Evolutionary conservation across 2,329 filamentous ascomycete species (phyloP).

Genomic region (Monilinia polystroma): DNA sequence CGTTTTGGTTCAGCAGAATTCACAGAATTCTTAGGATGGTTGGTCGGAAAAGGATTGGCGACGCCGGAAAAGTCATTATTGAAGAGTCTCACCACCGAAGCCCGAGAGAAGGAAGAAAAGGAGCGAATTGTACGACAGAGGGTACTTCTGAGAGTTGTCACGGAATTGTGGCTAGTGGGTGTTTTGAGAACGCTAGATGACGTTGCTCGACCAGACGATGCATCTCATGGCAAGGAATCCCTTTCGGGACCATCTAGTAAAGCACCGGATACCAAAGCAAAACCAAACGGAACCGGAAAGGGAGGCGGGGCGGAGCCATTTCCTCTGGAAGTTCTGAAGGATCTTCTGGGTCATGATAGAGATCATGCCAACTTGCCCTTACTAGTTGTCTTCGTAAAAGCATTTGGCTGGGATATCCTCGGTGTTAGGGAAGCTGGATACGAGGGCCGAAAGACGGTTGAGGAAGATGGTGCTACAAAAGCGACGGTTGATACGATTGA

Average conservation of each 20-base stretch:
- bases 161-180: conserved; percentile 92
- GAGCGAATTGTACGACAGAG: conserved; percentile 85
- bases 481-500: conserved; percentile 46
- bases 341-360: conserved; percentile 87
- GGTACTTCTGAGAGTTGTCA: conserved; percentile 82
- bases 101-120: conserved; percentile 93
- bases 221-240: conserved; percentile 52
- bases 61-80: conserved; percentile 83
- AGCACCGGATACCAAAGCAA: conserved; percentile 57
- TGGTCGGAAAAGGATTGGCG: conserved; percentile 84
- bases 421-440: conserved; percentile 70
- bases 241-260: conserved; percentile 55
- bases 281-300: conserved; percentile 54
- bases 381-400: conserved; percentile 92
- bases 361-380: conserved; percentile 90
- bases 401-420: conserved; percentile 92
- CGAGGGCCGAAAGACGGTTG: conserved; percentile 80
- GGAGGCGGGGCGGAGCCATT: conserved; percentile 81
- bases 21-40: conserved; percentile 88
- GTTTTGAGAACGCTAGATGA: conserved; percentile 78
- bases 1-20: conserved; percentile 89
- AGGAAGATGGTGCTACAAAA: conserved; percentile 72
- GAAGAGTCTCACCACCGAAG: conserved; percentile 75
- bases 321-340: conserved; percentile 95
- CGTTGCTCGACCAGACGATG: conserved; percentile 60